These are phyloP conservation scores for Didymella arachidicola DNA, from an alignment of 2,329 filamentous ascomycete species.

Conservation along the genomic window DNA sequence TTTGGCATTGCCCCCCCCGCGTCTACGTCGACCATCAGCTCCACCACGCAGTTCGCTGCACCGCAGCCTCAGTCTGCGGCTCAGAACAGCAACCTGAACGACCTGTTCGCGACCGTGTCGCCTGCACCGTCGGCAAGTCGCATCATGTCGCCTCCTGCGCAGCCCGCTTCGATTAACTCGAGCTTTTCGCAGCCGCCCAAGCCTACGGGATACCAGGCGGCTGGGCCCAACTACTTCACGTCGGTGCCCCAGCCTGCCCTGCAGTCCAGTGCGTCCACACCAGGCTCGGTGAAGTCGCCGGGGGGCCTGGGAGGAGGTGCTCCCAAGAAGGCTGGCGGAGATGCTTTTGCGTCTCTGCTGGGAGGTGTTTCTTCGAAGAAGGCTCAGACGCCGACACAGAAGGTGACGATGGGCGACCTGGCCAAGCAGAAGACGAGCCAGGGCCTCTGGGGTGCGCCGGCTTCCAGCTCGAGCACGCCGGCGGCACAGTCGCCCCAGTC, in stretches of 20 bases:
- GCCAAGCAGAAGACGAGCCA: conserved; percentile 98
- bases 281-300: conserved; percentile 52
- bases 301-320: conserved; percentile 46
- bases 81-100: conserved; percentile 80
- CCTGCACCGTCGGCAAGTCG: conserved; percentile 67
- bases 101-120: conserved; percentile 83
- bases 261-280: conserved; percentile 50
- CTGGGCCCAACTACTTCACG: conserved; percentile 93
- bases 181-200: conserved; percentile 59
- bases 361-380: conserved; percentile 80
- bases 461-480: conserved; percentile 46
- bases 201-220: conserved; percentile 73
- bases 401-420: conserved; percentile 86
- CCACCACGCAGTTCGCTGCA: conserved; percentile 75
- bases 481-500: conserved; percentile 36
- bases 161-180: conserved; percentile 48
- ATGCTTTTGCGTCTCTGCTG: conserved; percentile 91
- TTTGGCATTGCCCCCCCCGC: conserved; percentile 56
- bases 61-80: conserved; percentile 86
- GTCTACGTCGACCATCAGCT: conserved; percentile 57
- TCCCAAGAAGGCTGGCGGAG: conserved; percentile 67
- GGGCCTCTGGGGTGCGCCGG: conserved; percentile 87
- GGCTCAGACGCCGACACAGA: conserved; percentile 63
- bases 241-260: conserved; percentile 65
- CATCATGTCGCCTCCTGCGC: conserved; percentile 58